Conservation (phyloP, 768 basidiomycete genomes). For the Hydnomerulius pinastri region DNA sequence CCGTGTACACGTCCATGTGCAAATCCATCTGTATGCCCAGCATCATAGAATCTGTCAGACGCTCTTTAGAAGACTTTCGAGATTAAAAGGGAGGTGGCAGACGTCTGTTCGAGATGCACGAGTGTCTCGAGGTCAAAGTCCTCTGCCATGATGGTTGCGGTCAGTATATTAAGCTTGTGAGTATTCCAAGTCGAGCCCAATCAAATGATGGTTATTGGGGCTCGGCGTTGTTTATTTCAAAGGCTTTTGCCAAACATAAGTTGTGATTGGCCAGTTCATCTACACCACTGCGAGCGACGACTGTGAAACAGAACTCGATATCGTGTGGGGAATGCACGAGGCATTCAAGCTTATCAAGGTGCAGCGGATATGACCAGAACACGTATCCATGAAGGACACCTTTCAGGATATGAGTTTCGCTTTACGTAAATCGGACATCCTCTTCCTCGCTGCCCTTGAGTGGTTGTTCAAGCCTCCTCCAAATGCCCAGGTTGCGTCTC, state of each 20-base stretch:
- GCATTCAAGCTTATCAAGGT: too few species aligned
- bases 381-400: too few species aligned
- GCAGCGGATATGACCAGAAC: too few species aligned
- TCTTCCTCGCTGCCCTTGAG: conserved; percentile 53
- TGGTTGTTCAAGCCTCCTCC: conserved; percentile 75
- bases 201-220: not conserved
- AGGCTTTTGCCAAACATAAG: conserved; percentile 1
- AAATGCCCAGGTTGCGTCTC: conserved; percentile 65
- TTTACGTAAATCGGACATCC: conserved; percentile 50
- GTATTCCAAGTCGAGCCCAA: too few species aligned
- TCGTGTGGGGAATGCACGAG: too few species aligned
- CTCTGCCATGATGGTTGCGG: conserved; percentile 18
- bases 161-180: not conserved
- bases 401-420: conserved; percentile 29
- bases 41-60: conserved; percentile 70
- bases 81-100: conserved; percentile 15
- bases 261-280: too few species aligned
- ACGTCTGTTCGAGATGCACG: conserved; percentile 67
- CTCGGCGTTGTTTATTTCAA: not conserved
- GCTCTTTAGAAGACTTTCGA: conserved; percentile 6
- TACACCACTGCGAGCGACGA: too few species aligned
- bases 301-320: too few species aligned
- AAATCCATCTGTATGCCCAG: conserved; percentile 76
- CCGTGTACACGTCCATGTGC: conserved; percentile 90
- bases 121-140: conserved; percentile 60